phyloP scores from a whole-genome alignment of 75 land plant genomes.

The Picea glauca region DNA sequence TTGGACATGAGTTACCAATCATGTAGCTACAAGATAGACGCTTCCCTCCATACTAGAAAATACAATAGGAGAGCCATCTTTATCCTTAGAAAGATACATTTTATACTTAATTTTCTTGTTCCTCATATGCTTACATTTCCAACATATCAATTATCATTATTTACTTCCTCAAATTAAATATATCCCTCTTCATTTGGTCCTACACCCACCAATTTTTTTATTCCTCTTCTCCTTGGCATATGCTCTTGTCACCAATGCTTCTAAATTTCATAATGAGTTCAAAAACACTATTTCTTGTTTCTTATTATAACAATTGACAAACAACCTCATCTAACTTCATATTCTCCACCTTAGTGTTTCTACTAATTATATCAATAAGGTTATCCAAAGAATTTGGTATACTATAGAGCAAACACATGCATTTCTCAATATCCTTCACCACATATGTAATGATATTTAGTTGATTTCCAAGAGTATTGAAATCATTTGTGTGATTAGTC shows the following conservation, averaged over 20 bases:
- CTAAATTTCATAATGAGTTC: not conserved
- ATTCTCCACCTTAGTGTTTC: not conserved
- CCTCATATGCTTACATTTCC: not conserved
- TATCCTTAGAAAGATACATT: not conserved
- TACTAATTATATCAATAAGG: not conserved
- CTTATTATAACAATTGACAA: too few relatives aligned
- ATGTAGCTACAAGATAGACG: not conserved
- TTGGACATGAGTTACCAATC: too few relatives aligned
- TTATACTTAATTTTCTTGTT: not conserved
- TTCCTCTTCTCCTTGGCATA: not conserved
- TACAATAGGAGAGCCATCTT: not conserved
- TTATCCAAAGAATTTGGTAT: not conserved
- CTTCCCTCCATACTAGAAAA: not conserved
- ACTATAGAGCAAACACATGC: not conserved
- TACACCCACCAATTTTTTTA: not conserved
- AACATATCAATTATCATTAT: too few relatives aligned
- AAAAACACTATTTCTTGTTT: not conserved
- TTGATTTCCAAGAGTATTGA: not conserved
- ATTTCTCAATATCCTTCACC: not conserved
- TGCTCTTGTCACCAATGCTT: not conserved
- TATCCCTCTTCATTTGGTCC: not conserved
- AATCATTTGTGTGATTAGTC: not conserved
- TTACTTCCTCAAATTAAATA: not conserved
- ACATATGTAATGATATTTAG: not conserved
- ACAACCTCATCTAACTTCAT: not conserved